Percentiles rank a stretch among this genome's conserved stretches.
These are phyloP conservation scores for Arthroderma sp. DNA, from an alignment of 2,329 filamentous ascomycete genomes.

Conservation along the genomic window DNA sequence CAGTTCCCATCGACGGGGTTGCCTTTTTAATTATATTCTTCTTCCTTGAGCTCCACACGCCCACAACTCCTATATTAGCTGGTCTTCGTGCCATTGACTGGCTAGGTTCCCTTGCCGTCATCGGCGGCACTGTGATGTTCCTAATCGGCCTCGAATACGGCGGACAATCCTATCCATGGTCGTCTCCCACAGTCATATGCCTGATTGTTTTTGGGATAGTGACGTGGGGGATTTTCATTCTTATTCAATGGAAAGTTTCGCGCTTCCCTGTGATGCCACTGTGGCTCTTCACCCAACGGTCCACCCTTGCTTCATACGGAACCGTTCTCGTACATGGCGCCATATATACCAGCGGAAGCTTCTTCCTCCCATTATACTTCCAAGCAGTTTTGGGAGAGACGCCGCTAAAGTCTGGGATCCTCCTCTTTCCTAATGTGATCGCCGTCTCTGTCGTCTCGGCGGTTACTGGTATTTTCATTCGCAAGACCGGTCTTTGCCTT, in stretches of 20 bases:
- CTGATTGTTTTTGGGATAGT: conserved; percentile 62
- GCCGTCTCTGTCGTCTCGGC: conserved; percentile 42
- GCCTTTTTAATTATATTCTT: conserved; percentile 44
- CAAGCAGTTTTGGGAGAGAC: conserved; percentile 59
- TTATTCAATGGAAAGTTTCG: conserved; percentile 59
- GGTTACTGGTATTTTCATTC: conserved; percentile 54
- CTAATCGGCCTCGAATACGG: conserved; percentile 78
- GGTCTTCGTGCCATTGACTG: conserved; percentile 53
- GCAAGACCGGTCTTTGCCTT: conserved; percentile 57
- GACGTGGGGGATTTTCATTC: conserved; percentile 52
- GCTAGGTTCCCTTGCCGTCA: conserved; percentile 42
- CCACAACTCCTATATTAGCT: conserved; percentile 45
- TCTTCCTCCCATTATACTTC: conserved; percentile 78
- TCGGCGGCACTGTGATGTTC: conserved; percentile 73
- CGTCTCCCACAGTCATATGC: conserved; percentile 61
- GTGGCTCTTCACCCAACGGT: conserved; percentile 53
- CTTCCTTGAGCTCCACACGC: conserved; percentile 50
- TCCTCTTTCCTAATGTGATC: conserved; percentile 60
- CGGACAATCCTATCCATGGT: conserved; percentile 63
- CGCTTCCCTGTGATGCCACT: conserved; percentile 65
- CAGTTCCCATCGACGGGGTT: conserved; percentile 47
- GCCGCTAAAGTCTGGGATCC: conserved; percentile 61
- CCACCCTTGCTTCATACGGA: conserved; percentile 53
- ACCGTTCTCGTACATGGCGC: conserved; percentile 63
- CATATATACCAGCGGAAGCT: conserved; percentile 64